Conservation (phyloP, 805 yeast species). For the Yarrowia divulgata region DNA sequence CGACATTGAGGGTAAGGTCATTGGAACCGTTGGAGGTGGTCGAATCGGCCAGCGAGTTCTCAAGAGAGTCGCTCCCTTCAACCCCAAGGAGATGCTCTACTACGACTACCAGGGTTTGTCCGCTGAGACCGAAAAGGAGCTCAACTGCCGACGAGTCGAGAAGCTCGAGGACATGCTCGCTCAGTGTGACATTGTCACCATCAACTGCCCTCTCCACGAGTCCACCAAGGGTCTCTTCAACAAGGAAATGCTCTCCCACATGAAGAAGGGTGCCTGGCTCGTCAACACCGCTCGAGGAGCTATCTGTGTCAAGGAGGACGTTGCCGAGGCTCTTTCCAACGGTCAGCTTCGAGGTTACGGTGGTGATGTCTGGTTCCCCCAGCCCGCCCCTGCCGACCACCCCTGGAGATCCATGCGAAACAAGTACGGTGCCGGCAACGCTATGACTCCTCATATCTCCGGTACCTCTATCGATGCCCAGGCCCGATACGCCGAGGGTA, state of each 20-base stretch:
- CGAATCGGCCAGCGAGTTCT: constrained; percentile 80
- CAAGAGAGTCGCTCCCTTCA: constrained; percentile 74
- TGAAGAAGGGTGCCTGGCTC: constrained; percentile 24
- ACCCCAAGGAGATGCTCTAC: constrained; percentile 75
- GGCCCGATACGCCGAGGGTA: constrained; percentile 61
- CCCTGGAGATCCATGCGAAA: constrained; percentile 64
- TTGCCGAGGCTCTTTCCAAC: constrained; percentile 56
- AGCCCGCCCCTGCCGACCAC: constrained; percentile 78
- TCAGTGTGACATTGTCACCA: constrained; percentile 57
- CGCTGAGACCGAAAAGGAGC: constrained; percentile 48
- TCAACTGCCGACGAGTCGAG: constrained; percentile 63
- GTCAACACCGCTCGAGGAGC: constrained; percentile 26
- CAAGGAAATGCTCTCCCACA: constrained; percentile 15
- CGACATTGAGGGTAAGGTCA: constrained; percentile 76
- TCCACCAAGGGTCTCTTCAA: constrained; percentile 26
- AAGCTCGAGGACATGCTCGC: constrained; percentile 50
- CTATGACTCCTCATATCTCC: constrained; percentile 20
- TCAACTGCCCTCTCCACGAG: constrained; percentile 60
- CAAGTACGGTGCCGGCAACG: constrained; percentile 15
- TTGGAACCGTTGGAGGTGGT: constrained; percentile 78
- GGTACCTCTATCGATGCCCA: constrained; percentile 19
- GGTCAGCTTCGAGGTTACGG: constrained; percentile 64
- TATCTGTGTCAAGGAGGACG: constrained; percentile 61
- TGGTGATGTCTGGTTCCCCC: constrained; percentile 76
- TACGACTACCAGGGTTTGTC: constrained; percentile 77